Evolutionary conservation across 208 protist species (phyloP).

Genomic region (Trypanosomatidae sp.): DNA sequence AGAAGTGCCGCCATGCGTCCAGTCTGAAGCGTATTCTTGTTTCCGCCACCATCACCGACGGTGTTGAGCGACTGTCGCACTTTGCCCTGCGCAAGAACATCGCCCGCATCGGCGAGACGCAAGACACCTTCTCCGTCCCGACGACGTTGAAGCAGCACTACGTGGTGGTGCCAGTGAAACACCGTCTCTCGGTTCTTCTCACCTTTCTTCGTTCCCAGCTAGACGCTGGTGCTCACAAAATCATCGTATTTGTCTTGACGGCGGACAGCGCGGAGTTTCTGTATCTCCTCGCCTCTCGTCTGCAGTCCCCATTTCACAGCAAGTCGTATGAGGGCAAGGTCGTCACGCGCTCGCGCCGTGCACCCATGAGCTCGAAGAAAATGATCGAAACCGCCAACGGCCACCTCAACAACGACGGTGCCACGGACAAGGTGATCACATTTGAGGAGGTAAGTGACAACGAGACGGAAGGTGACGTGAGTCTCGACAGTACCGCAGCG

Average conservation of each 20-base stretch:
- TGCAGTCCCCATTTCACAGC: constrained; percentile 66
- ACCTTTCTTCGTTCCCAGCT: constrained; percentile 88
- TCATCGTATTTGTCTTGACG: constrained; percentile 98
- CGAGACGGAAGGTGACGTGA: constrained; percentile 13
- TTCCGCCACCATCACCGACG: constrained; percentile 94
- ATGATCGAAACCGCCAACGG: constrained; percentile 58
- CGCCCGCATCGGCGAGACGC: constrained; percentile 61
- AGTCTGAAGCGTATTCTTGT: constrained; percentile 97
- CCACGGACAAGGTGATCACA: constrained; percentile 46
- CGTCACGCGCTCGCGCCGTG: constrained; percentile 20
- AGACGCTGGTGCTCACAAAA: constrained; percentile 93
- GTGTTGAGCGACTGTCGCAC: constrained; percentile 86
- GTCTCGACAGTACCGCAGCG: constrained; percentile 7
- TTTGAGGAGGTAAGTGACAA: constrained; percentile 93
- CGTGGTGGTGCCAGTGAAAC: constrained; percentile 68
- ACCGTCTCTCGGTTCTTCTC: constrained; percentile 95
- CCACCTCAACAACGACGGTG: constrained; percentile 33
- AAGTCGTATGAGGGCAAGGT: constrained; percentile 31
- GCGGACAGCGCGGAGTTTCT: constrained; percentile 97
- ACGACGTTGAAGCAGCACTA: constrained; percentile 77
- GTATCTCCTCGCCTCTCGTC: constrained; percentile 91
- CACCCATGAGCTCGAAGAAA: constrained; percentile 43
- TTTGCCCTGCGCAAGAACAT: constrained; percentile 77
- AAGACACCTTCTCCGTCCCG: constrained; percentile 78
- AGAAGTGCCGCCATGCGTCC: constrained; percentile 72